Evolutionary conservation across 1,139 yeast genomes (phyloP).

Genomic region (Suhomyces taliae): DNA sequence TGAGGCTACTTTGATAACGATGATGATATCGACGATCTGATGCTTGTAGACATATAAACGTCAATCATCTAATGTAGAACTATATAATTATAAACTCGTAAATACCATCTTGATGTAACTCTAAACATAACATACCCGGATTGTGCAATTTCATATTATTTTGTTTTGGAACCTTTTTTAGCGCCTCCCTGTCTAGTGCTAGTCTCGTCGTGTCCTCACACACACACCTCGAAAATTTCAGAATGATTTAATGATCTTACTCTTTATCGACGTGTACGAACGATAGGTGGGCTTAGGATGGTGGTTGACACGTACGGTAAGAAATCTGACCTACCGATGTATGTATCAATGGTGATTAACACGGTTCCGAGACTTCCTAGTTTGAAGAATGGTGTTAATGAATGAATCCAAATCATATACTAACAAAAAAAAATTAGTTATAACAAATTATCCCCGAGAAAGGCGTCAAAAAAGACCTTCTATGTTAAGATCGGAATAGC

Average conservation of each 20-base stretch:
- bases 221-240: slow-evolving; percentile 3
- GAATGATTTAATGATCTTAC: slow-evolving; percentile 1
- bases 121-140: no score
- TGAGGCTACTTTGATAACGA: no score
- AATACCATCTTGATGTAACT: no score
- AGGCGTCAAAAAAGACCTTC: slow-evolving; percentile 7
- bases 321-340: slow-evolving; percentile 50
- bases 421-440: slow-evolving; percentile 7
- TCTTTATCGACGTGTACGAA: slow-evolving; percentile 1
- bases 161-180: neutral
- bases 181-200: neutral
- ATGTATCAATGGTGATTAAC: slow-evolving; percentile 19
- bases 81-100: no score
- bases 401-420: slow-evolving; percentile 1
- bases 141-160: no score
- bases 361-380: no score
- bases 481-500: slow-evolving; percentile 7
- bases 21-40: no score
- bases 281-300: slow-evolving; percentile 17
- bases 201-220: slow-evolving; percentile 5
- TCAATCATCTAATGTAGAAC: no score
- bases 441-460: slow-evolving; percentile 17
- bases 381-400: no score
- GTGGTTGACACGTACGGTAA: slow-evolving; percentile 37
- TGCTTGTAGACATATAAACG: no score